phyloP scores from a whole-genome alignment of 176 grass and related monocot genomes.

The Stipa capillata region DNA sequence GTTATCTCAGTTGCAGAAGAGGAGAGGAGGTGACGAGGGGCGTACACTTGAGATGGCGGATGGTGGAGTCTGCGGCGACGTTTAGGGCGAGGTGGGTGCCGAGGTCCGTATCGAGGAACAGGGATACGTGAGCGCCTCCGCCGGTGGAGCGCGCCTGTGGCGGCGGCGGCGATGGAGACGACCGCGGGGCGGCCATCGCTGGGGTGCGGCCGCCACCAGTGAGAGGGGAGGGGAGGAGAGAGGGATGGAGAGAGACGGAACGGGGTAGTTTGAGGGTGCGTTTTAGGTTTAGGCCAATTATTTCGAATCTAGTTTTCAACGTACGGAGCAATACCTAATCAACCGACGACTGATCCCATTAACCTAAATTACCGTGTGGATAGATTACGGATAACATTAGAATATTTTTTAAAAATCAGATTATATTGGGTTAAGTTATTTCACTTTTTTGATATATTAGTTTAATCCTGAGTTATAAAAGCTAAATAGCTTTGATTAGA shows the following conservation, averaged over 20 bases:
- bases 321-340: too few species aligned
- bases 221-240: not conserved
- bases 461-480: too few species aligned
- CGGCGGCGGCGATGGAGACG: not conserved
- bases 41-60: constrained; percentile 59
- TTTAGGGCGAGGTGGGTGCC: constrained; percentile 41
- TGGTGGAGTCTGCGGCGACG: constrained; percentile 29
- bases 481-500: too few species aligned
- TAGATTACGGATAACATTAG: too few species aligned
- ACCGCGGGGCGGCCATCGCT: constrained; percentile 20
- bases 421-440: too few species aligned
- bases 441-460: too few species aligned
- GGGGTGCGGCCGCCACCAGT: not conserved
- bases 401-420: too few species aligned
- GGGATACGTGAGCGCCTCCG: not conserved
- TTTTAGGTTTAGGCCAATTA: not conserved
- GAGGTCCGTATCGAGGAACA: constrained; percentile 60
- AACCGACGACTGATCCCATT: too few species aligned
- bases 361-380: too few species aligned
- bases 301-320: too few species aligned
- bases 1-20: not conserved
- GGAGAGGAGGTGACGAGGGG: not conserved
- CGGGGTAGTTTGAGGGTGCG: not conserved
- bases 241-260: not conserved
- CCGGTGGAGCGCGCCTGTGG: not conserved